These are phyloP conservation scores for Prunella vulgaris DNA, from an alignment of 257 asterid genomes.

Conservation along the genomic window DNA sequence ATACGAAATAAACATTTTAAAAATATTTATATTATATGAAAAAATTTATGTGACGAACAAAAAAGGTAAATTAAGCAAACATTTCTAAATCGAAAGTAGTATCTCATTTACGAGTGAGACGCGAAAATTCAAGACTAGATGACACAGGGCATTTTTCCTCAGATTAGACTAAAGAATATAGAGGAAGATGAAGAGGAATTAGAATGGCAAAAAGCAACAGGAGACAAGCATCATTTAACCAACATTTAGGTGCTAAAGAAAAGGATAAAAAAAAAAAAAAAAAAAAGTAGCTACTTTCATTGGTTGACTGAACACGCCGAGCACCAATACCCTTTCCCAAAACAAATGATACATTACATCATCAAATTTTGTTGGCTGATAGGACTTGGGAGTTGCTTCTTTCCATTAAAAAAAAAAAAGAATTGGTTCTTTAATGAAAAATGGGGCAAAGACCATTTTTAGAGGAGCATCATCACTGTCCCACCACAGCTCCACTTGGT, in stretches of 20 bases:
- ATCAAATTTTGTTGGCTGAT: neutral
- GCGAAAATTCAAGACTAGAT: neutral
- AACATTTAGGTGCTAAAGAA: neutral
- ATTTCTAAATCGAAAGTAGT: neutral
- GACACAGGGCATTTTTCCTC: neutral
- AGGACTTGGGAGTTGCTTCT: neutral
- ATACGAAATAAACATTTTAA: too few relatives aligned
- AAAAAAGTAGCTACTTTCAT: neutral
- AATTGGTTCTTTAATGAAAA: neutral
- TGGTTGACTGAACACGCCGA: neutral
- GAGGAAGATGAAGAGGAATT: neutral
- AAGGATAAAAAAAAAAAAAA: neutral
- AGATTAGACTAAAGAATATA: neutral
- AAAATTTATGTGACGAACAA: too few relatives aligned
- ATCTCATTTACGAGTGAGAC: neutral
- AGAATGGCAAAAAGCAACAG: neutral
- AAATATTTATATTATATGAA: too few relatives aligned
- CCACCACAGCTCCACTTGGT: neutral
- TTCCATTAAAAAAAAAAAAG: neutral
- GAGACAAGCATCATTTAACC: neutral
- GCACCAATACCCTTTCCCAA: neutral
- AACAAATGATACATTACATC: neutral
- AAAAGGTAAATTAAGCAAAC: too few relatives aligned
- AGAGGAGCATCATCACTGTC: neutral
- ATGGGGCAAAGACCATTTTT: neutral